Conservation (phyloP, 257 asterid genomes). For the Forsythia viridissima region DNA sequence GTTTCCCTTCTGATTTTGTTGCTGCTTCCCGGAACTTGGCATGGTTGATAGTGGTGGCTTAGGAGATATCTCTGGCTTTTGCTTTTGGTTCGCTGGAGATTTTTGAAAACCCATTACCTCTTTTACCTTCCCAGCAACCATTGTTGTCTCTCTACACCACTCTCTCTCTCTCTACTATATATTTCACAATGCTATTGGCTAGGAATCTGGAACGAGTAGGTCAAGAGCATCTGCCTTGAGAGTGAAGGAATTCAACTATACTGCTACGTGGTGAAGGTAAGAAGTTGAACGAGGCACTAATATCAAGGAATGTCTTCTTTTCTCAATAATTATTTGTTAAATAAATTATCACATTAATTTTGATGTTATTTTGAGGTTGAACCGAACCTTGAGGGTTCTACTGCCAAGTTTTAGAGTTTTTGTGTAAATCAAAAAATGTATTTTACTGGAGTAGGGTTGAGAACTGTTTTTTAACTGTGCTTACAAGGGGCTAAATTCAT, state of each 20-base stretch:
- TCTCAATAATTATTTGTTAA: too few relatives aligned
- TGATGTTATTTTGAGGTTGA: too few relatives aligned
- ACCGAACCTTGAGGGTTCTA: too few relatives aligned
- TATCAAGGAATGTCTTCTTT: too few relatives aligned
- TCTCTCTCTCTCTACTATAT: not conserved
- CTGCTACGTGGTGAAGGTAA: not conserved
- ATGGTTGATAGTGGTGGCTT: constrained; percentile 43
- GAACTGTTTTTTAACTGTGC: too few relatives aligned
- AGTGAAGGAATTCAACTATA: not conserved
- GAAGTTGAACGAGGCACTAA: too few relatives aligned
- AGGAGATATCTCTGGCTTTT: constrained; percentile 40
- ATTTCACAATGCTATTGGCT: constrained; percentile 16
- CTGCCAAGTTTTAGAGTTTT: too few relatives aligned
- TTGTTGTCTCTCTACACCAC: constrained; percentile 21
- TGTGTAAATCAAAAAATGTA: too few relatives aligned
- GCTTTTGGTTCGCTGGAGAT: constrained; percentile 49
- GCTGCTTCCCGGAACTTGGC: constrained; percentile 32
- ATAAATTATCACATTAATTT: too few relatives aligned
- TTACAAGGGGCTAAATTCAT: too few relatives aligned
- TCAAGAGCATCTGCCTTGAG: not conserved
- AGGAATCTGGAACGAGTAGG: constrained; percentile 27
- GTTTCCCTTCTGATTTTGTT: constrained; percentile 38
- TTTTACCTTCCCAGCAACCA: constrained; percentile 91
- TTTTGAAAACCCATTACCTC: constrained; percentile 77
- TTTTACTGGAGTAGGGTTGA: too few relatives aligned